phyloP scores from a whole-genome alignment of 108 stramenopile species.

The Nitzschia inconspicua region DNA sequence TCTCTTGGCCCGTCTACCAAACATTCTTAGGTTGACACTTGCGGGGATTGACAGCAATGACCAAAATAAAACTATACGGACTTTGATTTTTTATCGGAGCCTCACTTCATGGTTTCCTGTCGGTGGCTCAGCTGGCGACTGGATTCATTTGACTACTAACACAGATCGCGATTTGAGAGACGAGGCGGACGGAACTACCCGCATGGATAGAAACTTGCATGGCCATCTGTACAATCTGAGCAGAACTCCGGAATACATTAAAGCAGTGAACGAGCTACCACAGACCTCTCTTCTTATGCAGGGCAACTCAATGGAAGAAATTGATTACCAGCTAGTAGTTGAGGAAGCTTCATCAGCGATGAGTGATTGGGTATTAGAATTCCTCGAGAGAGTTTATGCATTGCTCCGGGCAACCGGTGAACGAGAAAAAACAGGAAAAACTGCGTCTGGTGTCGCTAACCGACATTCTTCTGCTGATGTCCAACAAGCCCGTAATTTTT shows the following conservation, averaged over 20 bases:
- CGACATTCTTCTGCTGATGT: conserved; percentile 78
- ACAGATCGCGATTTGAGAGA: neutral
- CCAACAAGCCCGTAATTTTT: conserved; percentile 72
- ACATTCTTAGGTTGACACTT: conserved; percentile 67
- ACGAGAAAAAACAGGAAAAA: conserved; percentile 77
- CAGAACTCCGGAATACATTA: conserved; percentile 42
- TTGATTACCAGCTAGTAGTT: conserved; percentile 38
- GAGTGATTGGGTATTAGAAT: conserved; percentile 77
- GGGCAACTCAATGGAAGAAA: conserved; percentile 18
- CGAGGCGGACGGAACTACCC: conserved; percentile 37
- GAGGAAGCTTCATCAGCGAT: conserved; percentile 66
- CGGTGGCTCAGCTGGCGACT: conserved; percentile 35
- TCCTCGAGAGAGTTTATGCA: conserved; percentile 82
- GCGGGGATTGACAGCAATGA: conserved; percentile 92
- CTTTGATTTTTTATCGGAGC: conserved; percentile 79
- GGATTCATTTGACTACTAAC: conserved; percentile 9
- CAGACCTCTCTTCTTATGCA: conserved; percentile 58
- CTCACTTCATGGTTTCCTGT: conserved; percentile 84
- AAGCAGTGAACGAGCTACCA: conserved; percentile 53
- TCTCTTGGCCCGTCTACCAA: conserved; percentile 67
- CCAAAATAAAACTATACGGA: conserved; percentile 84
- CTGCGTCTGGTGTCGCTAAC: conserved; percentile 55
- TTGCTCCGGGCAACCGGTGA: conserved; percentile 77
- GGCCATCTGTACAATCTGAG: conserved; percentile 31
- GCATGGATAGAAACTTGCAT: conserved; percentile 51